Percentiles rank a stretch among this genome's conserved stretches.
Evolutionary conservation across 306 rosid genomes (phyloP).

Genomic region (barrel medic (Medicago truncatula)): DNA sequence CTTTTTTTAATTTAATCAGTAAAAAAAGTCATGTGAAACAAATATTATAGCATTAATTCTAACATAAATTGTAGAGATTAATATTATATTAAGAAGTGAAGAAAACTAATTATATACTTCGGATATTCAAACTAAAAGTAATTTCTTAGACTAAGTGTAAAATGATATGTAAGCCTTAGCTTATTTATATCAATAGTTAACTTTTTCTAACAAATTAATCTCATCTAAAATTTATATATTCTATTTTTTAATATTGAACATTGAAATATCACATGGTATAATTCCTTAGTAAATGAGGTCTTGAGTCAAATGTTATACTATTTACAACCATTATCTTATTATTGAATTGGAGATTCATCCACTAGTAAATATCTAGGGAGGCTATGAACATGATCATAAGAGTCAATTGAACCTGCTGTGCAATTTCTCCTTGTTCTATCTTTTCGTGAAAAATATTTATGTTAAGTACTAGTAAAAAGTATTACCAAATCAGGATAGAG

Average conservation of each 20-base stretch:
- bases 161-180: background rate
- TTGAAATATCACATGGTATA: background rate
- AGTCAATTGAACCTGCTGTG: background rate
- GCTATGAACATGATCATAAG: slow-evolving; percentile 6
- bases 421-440: slow-evolving; percentile 1
- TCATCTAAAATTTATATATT: background rate
- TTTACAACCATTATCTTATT: background rate
- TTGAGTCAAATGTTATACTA: background rate
- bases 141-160: background rate
- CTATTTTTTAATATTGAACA: background rate
- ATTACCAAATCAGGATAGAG: background rate
- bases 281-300: background rate
- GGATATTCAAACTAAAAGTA: no score
- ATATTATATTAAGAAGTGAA: background rate
- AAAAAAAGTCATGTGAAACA: background rate
- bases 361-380: background rate
- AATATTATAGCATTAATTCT: background rate
- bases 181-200: no score
- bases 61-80: background rate
- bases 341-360: background rate
- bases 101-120: background rate
- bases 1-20: background rate
- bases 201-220: background rate
- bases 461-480: background rate
- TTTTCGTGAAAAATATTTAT: background rate